Evolutionary conservation across 2,329 filamentous ascomycete species (phyloP).

Genomic region (Paecilomyces variotii): DNA sequence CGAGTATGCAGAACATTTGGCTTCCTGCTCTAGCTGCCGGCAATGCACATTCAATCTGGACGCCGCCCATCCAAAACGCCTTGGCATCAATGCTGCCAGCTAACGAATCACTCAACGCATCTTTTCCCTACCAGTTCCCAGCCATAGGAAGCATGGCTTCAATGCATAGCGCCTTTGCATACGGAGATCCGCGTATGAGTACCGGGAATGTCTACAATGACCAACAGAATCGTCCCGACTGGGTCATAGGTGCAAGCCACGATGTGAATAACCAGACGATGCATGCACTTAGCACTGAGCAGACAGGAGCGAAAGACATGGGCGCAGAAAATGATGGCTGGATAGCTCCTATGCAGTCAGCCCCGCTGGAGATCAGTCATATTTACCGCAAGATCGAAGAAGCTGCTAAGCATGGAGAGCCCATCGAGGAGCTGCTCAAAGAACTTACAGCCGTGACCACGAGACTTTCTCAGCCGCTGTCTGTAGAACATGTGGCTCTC

Average conservation of each 20-base stretch:
- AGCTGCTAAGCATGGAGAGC: slow-evolving; percentile 18
- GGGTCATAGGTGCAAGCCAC: background rate
- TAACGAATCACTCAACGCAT: background rate
- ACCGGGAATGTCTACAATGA: background rate
- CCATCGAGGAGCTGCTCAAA: slow-evolving; percentile 19
- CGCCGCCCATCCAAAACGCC: background rate
- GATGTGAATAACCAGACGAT: background rate
- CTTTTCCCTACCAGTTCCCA: slow-evolving; percentile 1
- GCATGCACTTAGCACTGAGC: background rate
- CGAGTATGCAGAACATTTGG: background rate
- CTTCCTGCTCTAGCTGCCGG: background rate
- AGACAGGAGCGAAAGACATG: background rate
- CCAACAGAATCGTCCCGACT: background rate
- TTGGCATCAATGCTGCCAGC: background rate
- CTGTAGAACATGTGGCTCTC: slow-evolving; percentile 1
- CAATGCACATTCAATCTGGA: background rate
- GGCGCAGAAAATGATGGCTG: slow-evolving; percentile 1
- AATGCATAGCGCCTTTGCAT: background rate
- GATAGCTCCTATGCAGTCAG: slow-evolving; percentile 4
- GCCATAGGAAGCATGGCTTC: background rate
- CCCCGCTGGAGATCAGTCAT: slow-evolving; percentile 15
- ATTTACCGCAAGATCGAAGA: slow-evolving; percentile 23
- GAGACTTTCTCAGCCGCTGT: slow-evolving; percentile 3
- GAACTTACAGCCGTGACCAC: slow-evolving; percentile 17
- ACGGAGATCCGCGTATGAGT: background rate